Conservation (phyloP, 805 yeast genomes). For the Nakazawaea sp. region DNA sequence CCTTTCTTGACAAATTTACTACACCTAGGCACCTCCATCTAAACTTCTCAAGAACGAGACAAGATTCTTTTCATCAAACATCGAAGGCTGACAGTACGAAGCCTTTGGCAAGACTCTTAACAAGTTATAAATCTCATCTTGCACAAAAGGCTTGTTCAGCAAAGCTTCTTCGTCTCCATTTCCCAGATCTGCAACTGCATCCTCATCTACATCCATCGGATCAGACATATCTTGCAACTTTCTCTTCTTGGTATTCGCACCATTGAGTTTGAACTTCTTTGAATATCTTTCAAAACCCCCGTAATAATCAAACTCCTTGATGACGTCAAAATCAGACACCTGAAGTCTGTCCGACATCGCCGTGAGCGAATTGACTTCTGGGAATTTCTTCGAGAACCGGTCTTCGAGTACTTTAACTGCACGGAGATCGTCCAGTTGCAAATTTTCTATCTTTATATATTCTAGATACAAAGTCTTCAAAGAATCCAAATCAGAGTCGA, state of each 20-base stretch:
- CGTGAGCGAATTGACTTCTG: constrained; percentile 41
- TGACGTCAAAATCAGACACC: constrained; percentile 28
- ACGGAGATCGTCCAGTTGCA: constrained; percentile 60
- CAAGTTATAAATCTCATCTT: constrained; percentile 39
- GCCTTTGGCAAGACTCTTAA: constrained; percentile 51
- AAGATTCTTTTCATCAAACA: constrained; percentile 9
- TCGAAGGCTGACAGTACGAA: constrained; percentile 10
- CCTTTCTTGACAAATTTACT: too few species aligned
- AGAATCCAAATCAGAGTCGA: constrained; percentile 31
- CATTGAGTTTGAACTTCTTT: neutral
- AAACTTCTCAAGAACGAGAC: constrained; percentile 6
- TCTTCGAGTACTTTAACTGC: constrained; percentile 61
- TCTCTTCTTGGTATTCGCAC: constrained; percentile 8
- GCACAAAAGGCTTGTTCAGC: constrained; percentile 16
- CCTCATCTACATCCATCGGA: constrained; percentile 9
- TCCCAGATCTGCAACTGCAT: constrained; percentile 12
- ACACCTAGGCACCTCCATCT: too few species aligned
- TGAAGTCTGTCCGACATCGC: constrained; percentile 18
- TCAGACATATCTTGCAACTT: constrained; percentile 7
- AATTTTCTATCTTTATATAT: constrained; percentile 57
- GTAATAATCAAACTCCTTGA: constrained; percentile 30
- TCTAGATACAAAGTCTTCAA: constrained; percentile 41
- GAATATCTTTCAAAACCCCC: constrained; percentile 8
- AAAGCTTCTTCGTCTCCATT: constrained; percentile 12
- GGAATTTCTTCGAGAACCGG: constrained; percentile 60